Conservation (phyloP, 768 basidiomycete species). For the button mushroom (Agaricus bisporus) region DNA sequence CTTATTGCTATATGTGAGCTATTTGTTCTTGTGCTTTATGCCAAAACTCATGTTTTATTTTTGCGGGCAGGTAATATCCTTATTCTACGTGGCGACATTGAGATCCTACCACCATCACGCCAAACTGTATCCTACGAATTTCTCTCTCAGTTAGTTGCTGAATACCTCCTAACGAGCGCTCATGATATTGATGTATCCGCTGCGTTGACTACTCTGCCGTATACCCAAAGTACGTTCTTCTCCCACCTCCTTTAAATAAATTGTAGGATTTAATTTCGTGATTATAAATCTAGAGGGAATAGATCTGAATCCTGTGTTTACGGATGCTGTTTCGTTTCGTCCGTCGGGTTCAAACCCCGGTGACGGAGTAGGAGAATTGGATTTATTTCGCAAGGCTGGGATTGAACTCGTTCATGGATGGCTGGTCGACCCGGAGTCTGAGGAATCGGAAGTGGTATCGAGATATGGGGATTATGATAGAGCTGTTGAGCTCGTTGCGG, state of each 20-base stretch:
- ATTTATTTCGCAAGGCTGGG: constrained; percentile 77
- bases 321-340: constrained; percentile 58
- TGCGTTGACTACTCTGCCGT: constrained; percentile 70
- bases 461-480: constrained; percentile 64
- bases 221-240: constrained; percentile 59
- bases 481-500: constrained; percentile 69
- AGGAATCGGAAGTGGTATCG: constrained; percentile 49
- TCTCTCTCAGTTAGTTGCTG: constrained; percentile 77
- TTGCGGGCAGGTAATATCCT: constrained; percentile 70
- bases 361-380: constrained; percentile 64
- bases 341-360: constrained; percentile 34
- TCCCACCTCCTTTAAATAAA: neutral
- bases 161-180: constrained; percentile 62
- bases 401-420: constrained; percentile 87
- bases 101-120: constrained; percentile 61
- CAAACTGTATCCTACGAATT: constrained; percentile 77
- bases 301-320: constrained; percentile 85
- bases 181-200: constrained; percentile 61
- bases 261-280: neutral
- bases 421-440: constrained; percentile 67
- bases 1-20: constrained; percentile 82
- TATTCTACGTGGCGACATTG: constrained; percentile 76
- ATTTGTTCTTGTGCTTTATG: neutral
- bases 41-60: neutral
- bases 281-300: constrained; percentile 57